Base-by-base conservation (phyloP, 2,329 filamentous ascomycete genomes). In the Colletotrichum cordylinicola region DNA sequence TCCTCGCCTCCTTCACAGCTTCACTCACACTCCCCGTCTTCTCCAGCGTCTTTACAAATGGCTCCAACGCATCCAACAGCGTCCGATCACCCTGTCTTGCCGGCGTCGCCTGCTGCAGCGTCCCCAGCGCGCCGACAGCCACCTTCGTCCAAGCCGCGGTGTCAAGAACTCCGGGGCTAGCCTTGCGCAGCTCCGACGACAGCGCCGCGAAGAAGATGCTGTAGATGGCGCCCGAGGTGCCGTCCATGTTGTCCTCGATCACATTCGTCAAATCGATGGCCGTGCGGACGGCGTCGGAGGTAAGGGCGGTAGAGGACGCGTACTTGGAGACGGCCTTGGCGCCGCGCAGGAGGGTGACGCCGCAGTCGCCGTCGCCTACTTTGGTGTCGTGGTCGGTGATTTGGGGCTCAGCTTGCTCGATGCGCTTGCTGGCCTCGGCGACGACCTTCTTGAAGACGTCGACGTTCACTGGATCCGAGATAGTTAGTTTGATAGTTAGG, bases 191-290 rank as follows among this genome's bases (percentile, higher is more conserved):
- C 39, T 69, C 71, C 2, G 74, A 72, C 3, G 91, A 90, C 4
- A 96, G 87, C 0, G 94, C 91, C 79, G 94, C 95, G 64, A 95
- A 84, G 86, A 94, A 95, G 79, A 96, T 95, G 67, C 93, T 92
- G 82, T 94, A 95, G 71, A 95, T 89, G 29, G 93, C 94, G n/a
- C 93, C 93, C 1, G 92, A 94, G 4, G 93, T 95, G 66, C 93
- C 94, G 81, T 94, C 93, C 93, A 95, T 95, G 73, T 87, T 90
- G 55, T 89, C 90, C 82, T 95, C 93, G 18, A 95, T 91, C 2
- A 93, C 88, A 15, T 76, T 72, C 4, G 76, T 75, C 39, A 77
- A 65, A 9, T 72, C 66, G 16, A 76, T 72, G 27, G 74, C 73
- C 8, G 67, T 67, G 35, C 88, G 88, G 72, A 91, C 91, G 13